Evolutionary conservation across 1,284 basidiomycete genomes (phyloP).

Genomic region (Apiotrichum gracile): DNA sequence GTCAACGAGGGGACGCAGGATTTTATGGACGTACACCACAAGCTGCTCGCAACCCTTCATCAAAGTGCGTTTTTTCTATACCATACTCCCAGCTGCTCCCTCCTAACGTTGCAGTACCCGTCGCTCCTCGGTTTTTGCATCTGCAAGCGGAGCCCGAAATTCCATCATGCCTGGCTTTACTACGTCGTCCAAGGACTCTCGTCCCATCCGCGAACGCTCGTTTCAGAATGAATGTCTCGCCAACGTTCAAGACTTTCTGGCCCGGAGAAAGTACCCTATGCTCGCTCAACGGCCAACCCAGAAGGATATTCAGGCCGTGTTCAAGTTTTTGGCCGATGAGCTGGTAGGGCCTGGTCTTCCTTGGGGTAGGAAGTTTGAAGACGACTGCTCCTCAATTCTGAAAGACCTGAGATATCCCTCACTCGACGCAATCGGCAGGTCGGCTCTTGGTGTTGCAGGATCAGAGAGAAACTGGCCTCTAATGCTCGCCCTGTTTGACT

Average conservation of each 20-base stretch:
- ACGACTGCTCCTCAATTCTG: constrained; percentile 65
- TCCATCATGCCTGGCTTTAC: constrained; percentile 43
- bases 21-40: constrained; percentile 66
- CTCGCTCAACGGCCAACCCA: constrained; percentile 62
- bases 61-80: neutral
- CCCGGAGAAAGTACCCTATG: constrained; percentile 56
- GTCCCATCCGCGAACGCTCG: constrained; percentile 64
- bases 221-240: constrained; percentile 69
- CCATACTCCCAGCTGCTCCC: too few relatives aligned
- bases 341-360: constrained; percentile 61
- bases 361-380: constrained; percentile 61
- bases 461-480: constrained; percentile 78
- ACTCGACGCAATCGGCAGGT: constrained; percentile 64
- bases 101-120: constrained; percentile 50
- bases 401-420: constrained; percentile 72
- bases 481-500: constrained; percentile 73
- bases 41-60: constrained; percentile 44
- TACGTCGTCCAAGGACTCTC: constrained; percentile 60
- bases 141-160: constrained; percentile 52
- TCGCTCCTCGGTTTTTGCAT: constrained; percentile 54
- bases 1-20: constrained; percentile 53
- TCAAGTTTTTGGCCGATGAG: constrained; percentile 63
- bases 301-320: constrained; percentile 74
- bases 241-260: constrained; percentile 65
- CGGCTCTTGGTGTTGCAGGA: constrained; percentile 75